Evolutionary conservation across 768 basidiomycete genomes (phyloP), one percentile per base, ranked within the genome.

Genomic region (Termitomyces sp.): DNA sequence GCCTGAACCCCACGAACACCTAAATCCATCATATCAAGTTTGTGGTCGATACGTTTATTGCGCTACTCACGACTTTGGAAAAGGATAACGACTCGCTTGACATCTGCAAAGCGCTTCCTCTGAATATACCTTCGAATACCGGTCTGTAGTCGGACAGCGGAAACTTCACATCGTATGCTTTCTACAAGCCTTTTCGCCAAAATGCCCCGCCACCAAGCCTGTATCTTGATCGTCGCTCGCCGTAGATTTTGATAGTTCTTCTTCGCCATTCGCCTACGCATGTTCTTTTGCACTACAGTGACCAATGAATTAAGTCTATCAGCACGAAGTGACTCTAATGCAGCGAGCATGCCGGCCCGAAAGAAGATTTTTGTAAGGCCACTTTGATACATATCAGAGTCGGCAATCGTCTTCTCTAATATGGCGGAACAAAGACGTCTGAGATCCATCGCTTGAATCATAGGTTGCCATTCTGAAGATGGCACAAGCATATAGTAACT

Each of bases 361-460:
- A 99, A 98, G 77, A 99, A 99, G 64, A 99, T 98, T 75, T 99
- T 99, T 28, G 92, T 98, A 30, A 94, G 80, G 64, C 97, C 97
- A 67, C 87, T 87, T 74, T 99, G 97, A 72, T 94, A 97, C 78
- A 96, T 98, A 79, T 98, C 95, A 7, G 87, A 82, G 62, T 98
- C 97, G 38, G 88, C 87, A 68, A 98, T 91, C 0, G 93, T 94
- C 66, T 79, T 85, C 58, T 88, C 82, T 30, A 98, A 79, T 65
- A 99, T 95, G 36, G 84, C 78, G 5, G 86, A 82, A 70, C 95
- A 98, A 16, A 99, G 84, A 16, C 77, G 77, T 62, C 81, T 84
- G 55, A 96, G 81, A 64, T 95, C 89, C 69, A 93, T 74, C 33
- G 84, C 79, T 66, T 90, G 87, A 61, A 90, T 92, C 85, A 90